Base-by-base conservation (phyloP, 768 basidiomycete genomes). In the Phylloporus sp. region DNA sequence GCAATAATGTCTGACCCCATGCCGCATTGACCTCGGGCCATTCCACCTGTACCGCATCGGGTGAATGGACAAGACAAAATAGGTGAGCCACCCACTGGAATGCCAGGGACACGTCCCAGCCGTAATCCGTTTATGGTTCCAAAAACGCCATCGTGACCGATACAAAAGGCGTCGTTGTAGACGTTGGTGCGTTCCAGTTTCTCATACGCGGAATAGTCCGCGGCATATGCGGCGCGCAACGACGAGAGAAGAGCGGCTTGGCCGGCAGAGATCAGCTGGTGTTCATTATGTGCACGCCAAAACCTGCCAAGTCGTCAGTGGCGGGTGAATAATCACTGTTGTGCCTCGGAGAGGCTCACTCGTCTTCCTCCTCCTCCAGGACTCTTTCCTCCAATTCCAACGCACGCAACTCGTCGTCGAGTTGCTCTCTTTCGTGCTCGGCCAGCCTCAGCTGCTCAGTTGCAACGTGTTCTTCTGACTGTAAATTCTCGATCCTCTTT, bases 11-110 rank as follows among this genome's bases (percentile, higher is more conserved):
- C 62, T 96, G 86, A 2, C 96, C 96, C 93, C 95, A 96, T 15
- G 96, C 96, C 10, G 96, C 96, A 61, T 98, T 98, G 64, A 98
- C 93, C 68, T 99, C 96, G 3, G 90, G 81, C 94, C 94, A 99
- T 62, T 98, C 96, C 24, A 98, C 94, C 82, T 90, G 52, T 9
- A 49, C 29, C n/a, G 34, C 13, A 24, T 53, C 55, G 45, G 56
- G 40, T 48, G 48, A 44, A 48, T 31, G 21, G 38, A 20, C 14
- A 46, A 10, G 23, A 31, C 49, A 47, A 31, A n/a, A 22, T 28
- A 36, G 7, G 36, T 41, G 15, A 39, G 21, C 13, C 38, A 71
- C 82, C 33, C 62, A 90, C 89, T n/a, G 82, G 83, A 37, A 87
- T 82, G 23, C 83, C 82, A 35, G 88, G 81, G 9, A 94, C 82